A percentile compares a stretch with the other conserved stretches of the same genome.
Evolutionary conservation across 306 rosid species (phyloP).

Genomic region (Castanopsis chinensis): DNA sequence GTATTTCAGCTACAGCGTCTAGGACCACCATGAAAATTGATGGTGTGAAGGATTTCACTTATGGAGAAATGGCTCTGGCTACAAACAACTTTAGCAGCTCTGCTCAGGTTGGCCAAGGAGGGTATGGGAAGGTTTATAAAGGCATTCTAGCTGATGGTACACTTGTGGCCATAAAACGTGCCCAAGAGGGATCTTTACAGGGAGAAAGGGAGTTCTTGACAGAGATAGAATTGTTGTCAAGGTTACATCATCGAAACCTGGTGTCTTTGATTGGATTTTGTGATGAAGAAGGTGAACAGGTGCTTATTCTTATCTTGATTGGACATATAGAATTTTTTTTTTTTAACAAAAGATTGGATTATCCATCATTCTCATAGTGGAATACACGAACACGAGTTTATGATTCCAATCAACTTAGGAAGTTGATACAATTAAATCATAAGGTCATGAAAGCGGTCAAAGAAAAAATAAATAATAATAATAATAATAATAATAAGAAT

Average conservation of each 20-base stretch:
- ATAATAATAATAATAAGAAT: too few relatives aligned
- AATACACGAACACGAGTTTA: background rate
- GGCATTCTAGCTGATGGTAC: conserved; percentile 62
- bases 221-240: conserved; percentile 71
- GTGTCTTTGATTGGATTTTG: conserved; percentile 77
- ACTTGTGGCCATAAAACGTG: conserved; percentile 78
- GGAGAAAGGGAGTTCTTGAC: conserved; percentile 86
- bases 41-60: conserved; percentile 63
- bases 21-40: conserved; percentile 56
- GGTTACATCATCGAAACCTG: conserved; percentile 83
- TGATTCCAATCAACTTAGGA: background rate
- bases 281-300: conserved; percentile 89
- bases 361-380: background rate
- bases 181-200: conserved; percentile 76
- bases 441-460: background rate
- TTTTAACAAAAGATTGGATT: background rate
- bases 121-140: conserved; percentile 79
- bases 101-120: conserved; percentile 73
- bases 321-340: background rate
- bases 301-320: conserved; percentile 8
- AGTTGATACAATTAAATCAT: background rate
- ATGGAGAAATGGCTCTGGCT: conserved; percentile 57
- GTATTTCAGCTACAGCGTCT: conserved; percentile 40
- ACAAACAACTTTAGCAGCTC: conserved; percentile 62
- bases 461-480: background rate